A percentile compares a stretch with the other conserved stretches of the same genome.
phyloP scores from a whole-genome alignment of 441 rosid genomes.

The Pelargonium myrrhifolium region DNA sequence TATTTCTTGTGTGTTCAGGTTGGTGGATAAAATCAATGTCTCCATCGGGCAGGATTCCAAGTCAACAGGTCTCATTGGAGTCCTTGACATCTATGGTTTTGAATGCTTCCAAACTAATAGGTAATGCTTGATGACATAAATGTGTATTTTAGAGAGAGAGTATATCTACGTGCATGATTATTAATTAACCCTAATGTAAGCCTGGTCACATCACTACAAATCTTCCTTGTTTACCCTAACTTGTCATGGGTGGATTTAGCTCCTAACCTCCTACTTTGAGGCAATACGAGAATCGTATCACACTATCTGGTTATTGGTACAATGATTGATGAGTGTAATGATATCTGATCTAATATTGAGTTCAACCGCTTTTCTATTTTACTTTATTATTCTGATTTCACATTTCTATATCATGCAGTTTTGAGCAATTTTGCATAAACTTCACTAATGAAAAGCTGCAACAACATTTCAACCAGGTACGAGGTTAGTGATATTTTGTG shows the following conservation, averaged over 20 bases:
- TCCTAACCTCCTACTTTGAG: background rate
- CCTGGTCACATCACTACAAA: background rate
- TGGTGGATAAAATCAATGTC: constrained; percentile 63
- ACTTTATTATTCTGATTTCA: constrained; percentile 4
- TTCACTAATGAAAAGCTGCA: constrained; percentile 79
- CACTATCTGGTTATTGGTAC: background rate
- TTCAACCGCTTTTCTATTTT: background rate
- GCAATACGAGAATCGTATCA: background rate
- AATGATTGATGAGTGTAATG: background rate
- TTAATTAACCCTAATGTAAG: background rate
- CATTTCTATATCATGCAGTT: constrained; percentile 30
- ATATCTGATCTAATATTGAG: background rate
- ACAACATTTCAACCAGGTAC: constrained; percentile 85
- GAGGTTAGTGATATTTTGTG: constrained; percentile 13
- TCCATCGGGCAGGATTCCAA: constrained; percentile 76
- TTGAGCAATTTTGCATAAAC: constrained; percentile 80
- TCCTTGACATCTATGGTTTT: constrained; percentile 85
- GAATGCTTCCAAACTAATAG: constrained; percentile 93
- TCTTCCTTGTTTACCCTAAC: background rate
- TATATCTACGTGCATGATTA: background rate
- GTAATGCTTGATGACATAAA: constrained; percentile 24
- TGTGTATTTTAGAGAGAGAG: background rate
- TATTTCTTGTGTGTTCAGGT: constrained; percentile 39
- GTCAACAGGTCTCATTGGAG: constrained; percentile 70
- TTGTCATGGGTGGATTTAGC: background rate